Evolutionary conservation across 352 stramenopile genomes (phyloP).

Genomic region (Phytophthora palmivora): DNA sequence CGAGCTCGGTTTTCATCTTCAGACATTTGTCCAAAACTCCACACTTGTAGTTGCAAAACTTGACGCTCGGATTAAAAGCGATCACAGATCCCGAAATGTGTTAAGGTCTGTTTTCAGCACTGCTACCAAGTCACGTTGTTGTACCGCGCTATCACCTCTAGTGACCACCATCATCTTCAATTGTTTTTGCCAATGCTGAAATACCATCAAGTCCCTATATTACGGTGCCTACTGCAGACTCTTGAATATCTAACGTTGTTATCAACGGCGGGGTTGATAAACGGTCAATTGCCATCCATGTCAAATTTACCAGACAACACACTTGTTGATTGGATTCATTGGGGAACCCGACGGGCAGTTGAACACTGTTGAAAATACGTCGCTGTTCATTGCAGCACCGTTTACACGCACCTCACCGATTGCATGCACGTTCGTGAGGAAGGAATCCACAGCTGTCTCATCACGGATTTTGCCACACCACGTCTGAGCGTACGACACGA

Average conservation of each 20-base stretch:
- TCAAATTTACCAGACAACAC: slow-evolving; percentile 46
- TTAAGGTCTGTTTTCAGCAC: slow-evolving; percentile 54
- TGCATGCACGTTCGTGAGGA: slow-evolving; percentile 56
- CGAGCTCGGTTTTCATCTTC: slow-evolving; percentile 76
- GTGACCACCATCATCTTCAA: slow-evolving; percentile 32
- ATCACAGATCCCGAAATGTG: slow-evolving; percentile 70
- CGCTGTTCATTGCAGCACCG: slow-evolving; percentile 70
- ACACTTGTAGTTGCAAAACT: slow-evolving; percentile 54
- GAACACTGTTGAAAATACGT: slow-evolving; percentile 58
- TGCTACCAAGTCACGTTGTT: slow-evolving; percentile 55
- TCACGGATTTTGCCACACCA: slow-evolving; percentile 69
- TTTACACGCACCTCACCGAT: slow-evolving; percentile 64
- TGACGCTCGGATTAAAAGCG: slow-evolving; percentile 69
- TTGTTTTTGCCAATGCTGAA: too few relatives aligned
- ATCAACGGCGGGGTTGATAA: too few relatives aligned
- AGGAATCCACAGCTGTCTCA: slow-evolving; percentile 37
- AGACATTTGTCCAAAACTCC: slow-evolving; percentile 73
- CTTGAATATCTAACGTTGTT: too few relatives aligned
- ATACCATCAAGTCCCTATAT: too few relatives aligned
- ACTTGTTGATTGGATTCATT: slow-evolving; percentile 70
- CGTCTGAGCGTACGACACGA: slow-evolving; percentile 67
- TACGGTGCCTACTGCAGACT: too few relatives aligned
- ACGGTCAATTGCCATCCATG: too few relatives aligned
- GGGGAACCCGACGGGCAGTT: slow-evolving; percentile 41
- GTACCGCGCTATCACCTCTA: slow-evolving; percentile 39